Percentiles rank a stretch among this genome's conserved stretches.
These are phyloP conservation scores for Corymbia citriodora DNA, from an alignment of 441 rosid genomes.

Conservation along the genomic window DNA sequence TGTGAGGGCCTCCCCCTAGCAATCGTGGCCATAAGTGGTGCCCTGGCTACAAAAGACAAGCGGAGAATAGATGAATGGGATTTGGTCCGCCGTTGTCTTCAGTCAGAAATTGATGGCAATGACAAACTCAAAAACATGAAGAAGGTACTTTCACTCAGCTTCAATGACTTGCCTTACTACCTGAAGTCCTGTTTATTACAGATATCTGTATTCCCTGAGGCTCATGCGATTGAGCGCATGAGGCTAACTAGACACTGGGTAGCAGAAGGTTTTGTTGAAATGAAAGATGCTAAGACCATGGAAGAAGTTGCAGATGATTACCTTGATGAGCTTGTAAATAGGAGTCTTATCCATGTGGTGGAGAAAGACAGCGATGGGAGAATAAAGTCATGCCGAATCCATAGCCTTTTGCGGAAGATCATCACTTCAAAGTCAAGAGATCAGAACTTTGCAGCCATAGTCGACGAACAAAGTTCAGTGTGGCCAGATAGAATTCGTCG, in stretches of 20 bases:
- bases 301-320: slow-evolving; percentile 15
- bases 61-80: slow-evolving; percentile 1
- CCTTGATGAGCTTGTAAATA: slow-evolving; percentile 2
- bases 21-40: slow-evolving; percentile 11
- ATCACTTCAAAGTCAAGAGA: slow-evolving; percentile 5
- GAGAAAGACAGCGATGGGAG: neutral
- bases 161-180: slow-evolving; percentile 6
- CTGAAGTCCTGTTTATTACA: slow-evolving; percentile 5
- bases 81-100: slow-evolving; percentile 1
- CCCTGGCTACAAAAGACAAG: slow-evolving; percentile 3
- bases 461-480: neutral
- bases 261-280: slow-evolving; percentile 12
- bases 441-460: neutral
- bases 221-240: neutral
- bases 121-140: neutral
- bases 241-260: slow-evolving; percentile 4
- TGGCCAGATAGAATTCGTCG: slow-evolving; percentile 3
- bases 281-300: slow-evolving; percentile 2
- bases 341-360: slow-evolving; percentile 8
- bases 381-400: neutral
- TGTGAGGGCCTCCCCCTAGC: slow-evolving; percentile 12
- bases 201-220: slow-evolving; percentile 5
- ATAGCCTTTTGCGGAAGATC: slow-evolving; percentile 1
- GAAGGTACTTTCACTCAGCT: slow-evolving; percentile 1
- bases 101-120: neutral